A percentile compares a stretch with the other conserved stretches of the same genome.
Conservation (phyloP, 352 stramenopile species). For the Halophytophthora batemanensis region DNA sequence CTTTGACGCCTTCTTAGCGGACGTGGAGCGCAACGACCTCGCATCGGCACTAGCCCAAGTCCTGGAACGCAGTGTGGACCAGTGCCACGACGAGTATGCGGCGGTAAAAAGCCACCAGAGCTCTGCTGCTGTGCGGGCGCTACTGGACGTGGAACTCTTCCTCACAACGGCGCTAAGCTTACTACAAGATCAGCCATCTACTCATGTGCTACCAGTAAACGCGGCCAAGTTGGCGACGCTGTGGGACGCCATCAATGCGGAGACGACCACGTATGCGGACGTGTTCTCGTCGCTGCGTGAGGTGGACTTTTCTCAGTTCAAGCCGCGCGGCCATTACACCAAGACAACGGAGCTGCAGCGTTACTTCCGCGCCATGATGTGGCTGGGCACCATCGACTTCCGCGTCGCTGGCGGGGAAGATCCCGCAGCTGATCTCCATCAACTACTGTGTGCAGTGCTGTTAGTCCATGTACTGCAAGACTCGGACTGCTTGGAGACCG, state of each 20-base stretch:
- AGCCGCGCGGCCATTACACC: constrained; percentile 24
- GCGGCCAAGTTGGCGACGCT: neutral
- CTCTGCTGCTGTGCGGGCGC: neutral
- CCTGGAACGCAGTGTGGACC: neutral
- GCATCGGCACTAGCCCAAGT: neutral
- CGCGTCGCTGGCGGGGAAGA: constrained; percentile 11
- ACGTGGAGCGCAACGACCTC: constrained; percentile 14
- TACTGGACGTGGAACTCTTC: constrained; percentile 18
- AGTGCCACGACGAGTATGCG: neutral
- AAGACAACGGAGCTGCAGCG: constrained; percentile 11
- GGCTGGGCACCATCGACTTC: constrained; percentile 20
- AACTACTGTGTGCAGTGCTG: constrained; percentile 14
- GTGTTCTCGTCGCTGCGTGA: constrained; percentile 11
- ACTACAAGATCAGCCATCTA: constrained; percentile 3
- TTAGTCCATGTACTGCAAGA: constrained; percentile 13
- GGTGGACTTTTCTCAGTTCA: constrained; percentile 26
- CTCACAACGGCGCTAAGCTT: constrained; percentile 14
- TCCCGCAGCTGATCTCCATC: constrained; percentile 7
- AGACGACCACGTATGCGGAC: neutral
- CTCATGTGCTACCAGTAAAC: neutral
- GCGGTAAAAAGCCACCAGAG: neutral
- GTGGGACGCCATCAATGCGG: constrained; percentile 1
- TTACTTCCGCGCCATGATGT: constrained; percentile 24
- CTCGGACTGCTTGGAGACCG: constrained; percentile 1
- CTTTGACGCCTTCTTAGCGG: constrained; percentile 28